Base-by-base conservation (phyloP, 768 basidiomycete species). In the Podaxis carcinomalis region DNA sequence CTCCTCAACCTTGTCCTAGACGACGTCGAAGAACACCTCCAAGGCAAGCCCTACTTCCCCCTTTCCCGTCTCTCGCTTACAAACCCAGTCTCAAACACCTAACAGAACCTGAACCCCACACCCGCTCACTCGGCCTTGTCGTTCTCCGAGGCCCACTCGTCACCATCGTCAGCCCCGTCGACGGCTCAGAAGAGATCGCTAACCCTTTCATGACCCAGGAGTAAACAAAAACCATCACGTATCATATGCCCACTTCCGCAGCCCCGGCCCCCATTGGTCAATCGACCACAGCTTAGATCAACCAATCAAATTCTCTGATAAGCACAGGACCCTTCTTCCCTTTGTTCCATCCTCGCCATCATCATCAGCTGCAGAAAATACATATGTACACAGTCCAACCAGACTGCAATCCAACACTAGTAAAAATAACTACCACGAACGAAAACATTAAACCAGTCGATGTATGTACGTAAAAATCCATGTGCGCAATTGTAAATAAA, bases 1-100 rank as follows among this genome's bases (percentile, higher is more conserved):
- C 79, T 98, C 40, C 83, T 98, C 60, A 98, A 99, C 73, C 88
- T 99, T 58, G 97, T 99, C 53, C 84, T 99, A 53, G 97, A 99
- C 73, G 93, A 97, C 62, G 94, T 98, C 5, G 84, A 89, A 68
- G 97, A 99, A 74, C 83, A 90, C 40, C 65, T 92, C 2, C 81
- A 83, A 70, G 86, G 91, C 90, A 69, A 65, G 65, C 78, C 64
- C 5, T 63, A 56, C 56, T 37, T 25, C 62, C 36, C 27, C 57
- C 23, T 56, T 35, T 35, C 23, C 7, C 16, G n/a, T 21, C n/a
- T 14, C 39, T 32, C 25, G 36, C n/a, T 27, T 27, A 23, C n/a
- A 19, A 5, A 7, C 23, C 37, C 37, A 35, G 27, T 56, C 56
- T 56, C 10, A 51, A 61, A 63, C 57, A 60, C 57, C 40, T 55